phyloP scores from a whole-genome alignment of 164 flowering plant genomes.

The Nelumbo lutea region DNA sequence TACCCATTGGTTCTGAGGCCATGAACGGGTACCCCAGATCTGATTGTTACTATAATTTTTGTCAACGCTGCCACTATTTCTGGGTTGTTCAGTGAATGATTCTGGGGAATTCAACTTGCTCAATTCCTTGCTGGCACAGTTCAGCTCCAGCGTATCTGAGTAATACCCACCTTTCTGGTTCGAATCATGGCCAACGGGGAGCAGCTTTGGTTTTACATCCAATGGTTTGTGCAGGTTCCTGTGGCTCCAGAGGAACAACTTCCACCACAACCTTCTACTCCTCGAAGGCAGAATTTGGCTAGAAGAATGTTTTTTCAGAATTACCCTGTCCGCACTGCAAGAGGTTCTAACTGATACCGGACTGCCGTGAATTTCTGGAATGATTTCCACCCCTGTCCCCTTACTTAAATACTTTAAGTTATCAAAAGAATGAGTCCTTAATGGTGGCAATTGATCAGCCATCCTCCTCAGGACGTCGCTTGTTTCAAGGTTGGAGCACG shows the following conservation, averaged over 20 bases:
- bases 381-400: conserved; percentile 13
- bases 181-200: conserved; percentile 7
- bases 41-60: conserved; percentile 30
- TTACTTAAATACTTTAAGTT: conserved; percentile 36
- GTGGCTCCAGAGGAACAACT: conserved; percentile 93
- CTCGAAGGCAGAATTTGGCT: conserved; percentile 86
- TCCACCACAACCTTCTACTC: conserved; percentile 88
- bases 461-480: conserved; percentile 35
- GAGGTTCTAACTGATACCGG: conserved; percentile 47
- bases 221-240: conserved; percentile 51
- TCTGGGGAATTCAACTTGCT: conserved; percentile 36
- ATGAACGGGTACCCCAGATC: conserved; percentile 34
- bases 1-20: conserved; percentile 88
- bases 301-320: conserved; percentile 82
- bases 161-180: conserved; percentile 74
- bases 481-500: conserved; percentile 75
- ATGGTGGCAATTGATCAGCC: conserved; percentile 35
- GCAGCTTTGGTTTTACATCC: conserved; percentile 16
- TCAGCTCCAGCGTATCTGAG: conserved; percentile 80
- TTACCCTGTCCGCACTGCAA: conserved; percentile 81
- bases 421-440: conserved; percentile 52
- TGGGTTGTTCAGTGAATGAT: conserved; percentile 34
- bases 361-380: conserved; percentile 34
- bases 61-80: conserved; percentile 5
- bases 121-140: conserved; percentile 15